Evolutionary conservation across 1,284 basidiomycete genomes (phyloP).

Genomic region (Sphagnurus paluster): DNA sequence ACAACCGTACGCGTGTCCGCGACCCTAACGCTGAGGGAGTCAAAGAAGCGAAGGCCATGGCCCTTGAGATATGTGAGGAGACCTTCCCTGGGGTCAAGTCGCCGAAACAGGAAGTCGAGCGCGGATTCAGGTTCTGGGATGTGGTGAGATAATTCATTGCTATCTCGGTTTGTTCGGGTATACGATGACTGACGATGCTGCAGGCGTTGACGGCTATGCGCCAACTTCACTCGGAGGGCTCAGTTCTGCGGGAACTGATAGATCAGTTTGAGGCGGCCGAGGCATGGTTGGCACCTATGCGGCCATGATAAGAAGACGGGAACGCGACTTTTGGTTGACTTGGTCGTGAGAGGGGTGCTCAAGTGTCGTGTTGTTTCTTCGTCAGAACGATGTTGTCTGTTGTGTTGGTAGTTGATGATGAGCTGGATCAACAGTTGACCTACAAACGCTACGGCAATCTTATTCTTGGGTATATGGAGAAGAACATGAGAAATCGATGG

Average conservation of each 20-base stretch:
- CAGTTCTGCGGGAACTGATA: conserved; percentile 80
- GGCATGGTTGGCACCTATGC: conserved; percentile 89
- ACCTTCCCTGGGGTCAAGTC: conserved; percentile 91
- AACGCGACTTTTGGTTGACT: conserved; percentile 4
- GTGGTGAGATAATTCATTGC: conserved; percentile 67
- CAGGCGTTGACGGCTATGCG: conserved; percentile 89
- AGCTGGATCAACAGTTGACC: conserved; percentile 14
- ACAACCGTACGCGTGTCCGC: conserved; percentile 73
- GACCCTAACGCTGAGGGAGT: conserved; percentile 78
- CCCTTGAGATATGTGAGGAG: conserved; percentile 90
- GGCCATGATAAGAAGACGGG: conserved; percentile 51
- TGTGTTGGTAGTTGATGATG: conserved; percentile 15
- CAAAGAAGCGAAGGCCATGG: conserved; percentile 81
- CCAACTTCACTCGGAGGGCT: conserved; percentile 81
- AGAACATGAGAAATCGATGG: conserved; percentile 23
- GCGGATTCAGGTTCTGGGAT: conserved; percentile 99
- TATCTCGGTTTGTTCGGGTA: conserved; percentile 18
- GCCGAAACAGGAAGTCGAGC: conserved; percentile 86
- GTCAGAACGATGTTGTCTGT: conserved; percentile 13
- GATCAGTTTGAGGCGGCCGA: conserved; percentile 95
- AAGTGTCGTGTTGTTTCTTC: conserved; percentile 15
- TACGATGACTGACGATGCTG: conserved; percentile 17
- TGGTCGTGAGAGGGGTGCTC: conserved; percentile 8
- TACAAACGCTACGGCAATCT: conserved; percentile 15
- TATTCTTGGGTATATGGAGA: conserved; percentile 21